These are phyloP conservation scores for Coelastrella sp. DNA, from an alignment of 139 green algal genomes.

Conservation along the genomic window DNA sequence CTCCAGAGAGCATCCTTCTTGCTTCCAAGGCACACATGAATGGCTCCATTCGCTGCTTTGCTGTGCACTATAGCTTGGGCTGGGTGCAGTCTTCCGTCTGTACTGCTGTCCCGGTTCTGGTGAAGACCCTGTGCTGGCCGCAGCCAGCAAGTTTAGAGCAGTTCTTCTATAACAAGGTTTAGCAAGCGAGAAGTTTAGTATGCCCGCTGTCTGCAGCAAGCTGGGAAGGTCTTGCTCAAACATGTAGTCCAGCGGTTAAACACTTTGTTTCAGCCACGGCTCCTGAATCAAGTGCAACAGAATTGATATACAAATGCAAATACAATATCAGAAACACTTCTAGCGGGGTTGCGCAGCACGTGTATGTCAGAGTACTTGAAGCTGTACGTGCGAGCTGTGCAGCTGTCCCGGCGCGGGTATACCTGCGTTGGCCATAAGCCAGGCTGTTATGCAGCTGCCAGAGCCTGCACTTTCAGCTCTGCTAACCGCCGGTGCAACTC, in stretches of 20 bases:
- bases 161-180: not conserved
- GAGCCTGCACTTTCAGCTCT: no score
- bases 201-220: not conserved
- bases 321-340: no score
- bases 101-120: not conserved
- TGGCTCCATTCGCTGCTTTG: not conserved
- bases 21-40: not conserved
- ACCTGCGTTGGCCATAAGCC: no score
- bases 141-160: not conserved
- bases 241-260: not conserved
- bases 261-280: not conserved
- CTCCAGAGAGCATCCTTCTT: not conserved
- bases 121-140: not conserved
- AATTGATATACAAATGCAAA: not conserved
- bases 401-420: no score
- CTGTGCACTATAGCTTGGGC: not conserved
- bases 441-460: no score
- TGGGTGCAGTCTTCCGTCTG: not conserved
- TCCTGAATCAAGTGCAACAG: not conserved
- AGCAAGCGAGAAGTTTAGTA: slow-evolving; percentile 6
- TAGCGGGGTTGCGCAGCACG: no score
- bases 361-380: no score
- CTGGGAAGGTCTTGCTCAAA: not conserved
- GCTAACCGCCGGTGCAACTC: no score
- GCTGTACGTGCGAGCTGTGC: no score